A percentile compares a stretch with the other conserved stretches of the same genome.
These are phyloP conservation scores for Lepidium didymum DNA, from an alignment of 345 rosid species.

Conservation along the genomic window DNA sequence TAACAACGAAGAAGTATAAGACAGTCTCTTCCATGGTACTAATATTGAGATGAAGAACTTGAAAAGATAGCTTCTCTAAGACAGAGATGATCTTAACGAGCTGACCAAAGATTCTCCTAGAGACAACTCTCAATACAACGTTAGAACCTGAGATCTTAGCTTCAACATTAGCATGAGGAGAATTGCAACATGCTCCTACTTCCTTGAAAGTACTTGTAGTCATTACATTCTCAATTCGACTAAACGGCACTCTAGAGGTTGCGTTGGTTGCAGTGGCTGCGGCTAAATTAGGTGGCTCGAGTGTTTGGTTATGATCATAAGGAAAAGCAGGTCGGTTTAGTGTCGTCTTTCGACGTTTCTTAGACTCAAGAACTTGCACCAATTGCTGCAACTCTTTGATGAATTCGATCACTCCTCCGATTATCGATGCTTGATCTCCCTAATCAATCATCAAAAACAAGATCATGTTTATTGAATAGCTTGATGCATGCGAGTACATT, in stretches of 20 bases:
- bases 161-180: slow-evolving; percentile 81
- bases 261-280: neutral
- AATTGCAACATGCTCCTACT: slow-evolving; percentile 67
- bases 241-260: slow-evolving; percentile 9
- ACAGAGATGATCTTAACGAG: slow-evolving; percentile 57
- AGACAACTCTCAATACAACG: slow-evolving; percentile 58
- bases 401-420: slow-evolving; percentile 87
- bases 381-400: slow-evolving; percentile 87
- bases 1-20: slow-evolving; percentile 68
- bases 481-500: too few relatives aligned
- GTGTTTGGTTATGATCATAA: slow-evolving; percentile 22
- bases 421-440: slow-evolving; percentile 97
- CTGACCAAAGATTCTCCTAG: slow-evolving; percentile 54
- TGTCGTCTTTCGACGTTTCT: slow-evolving; percentile 75
- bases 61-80: slow-evolving; percentile 69
- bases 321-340: slow-evolving; percentile 47
- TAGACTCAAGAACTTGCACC: slow-evolving; percentile 70
- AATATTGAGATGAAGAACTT: slow-evolving; percentile 77
- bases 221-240: slow-evolving; percentile 25
- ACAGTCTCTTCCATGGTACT: slow-evolving; percentile 93
- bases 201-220: slow-evolving; percentile 34
- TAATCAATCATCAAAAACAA: slow-evolving; percentile 15
- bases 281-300: slow-evolving; percentile 14
- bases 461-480: neutral
- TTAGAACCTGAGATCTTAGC: slow-evolving; percentile 86